Evolutionary conservation across 306 rosid species (phyloP), one percentile per base, ranked within the genome.

Genomic region (Myrica gale): DNA sequence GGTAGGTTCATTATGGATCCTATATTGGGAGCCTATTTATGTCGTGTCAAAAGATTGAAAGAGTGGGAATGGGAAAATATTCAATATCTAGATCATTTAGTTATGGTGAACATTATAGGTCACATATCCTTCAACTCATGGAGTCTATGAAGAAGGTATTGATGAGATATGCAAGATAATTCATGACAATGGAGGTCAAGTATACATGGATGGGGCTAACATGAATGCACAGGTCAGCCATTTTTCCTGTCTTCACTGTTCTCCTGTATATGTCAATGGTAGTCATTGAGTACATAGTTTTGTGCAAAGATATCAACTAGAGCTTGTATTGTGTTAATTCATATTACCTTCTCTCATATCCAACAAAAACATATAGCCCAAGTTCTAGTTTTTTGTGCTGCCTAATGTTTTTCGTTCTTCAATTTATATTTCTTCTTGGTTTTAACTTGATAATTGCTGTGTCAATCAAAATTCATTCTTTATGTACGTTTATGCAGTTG

Each of bases 141-240:
- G 99, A 78, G 97, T 91, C 50, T 94, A 94, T 60, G 97, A 94
- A 86, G 98, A 94, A 91, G 98, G 99, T 16, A 96, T 96, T 20
- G 98, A 96, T 75, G 99, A 92, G 88, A 96, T 96, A 72, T 96
- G 99, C 72, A 89, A 88, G 90, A 90, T 96, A 61, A 96, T 96
- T 85, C 99, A 96, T 78, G 98, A 96, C 61, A 96, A 96, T 76
- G 99, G 99, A 76, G 99, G 99, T 47, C 99, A 96, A 84, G 99
- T 96, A 7, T 96, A 96, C 71, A 96, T 96, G 99, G 99, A 96
- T 76, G 99, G 99, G 73, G 99, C 99, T 68, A 96, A 96, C 89
- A 94, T 94, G 98, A 94, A 94, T 80, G 97, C 98, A 7, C 97
- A 94, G 94, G 98, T 90, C 72, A 78, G 85, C 74, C 82, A 74